phyloP scores from a whole-genome alignment of 2,329 filamentous ascomycete genomes.

The Ceratocystiopsis brevicomis region DNA sequence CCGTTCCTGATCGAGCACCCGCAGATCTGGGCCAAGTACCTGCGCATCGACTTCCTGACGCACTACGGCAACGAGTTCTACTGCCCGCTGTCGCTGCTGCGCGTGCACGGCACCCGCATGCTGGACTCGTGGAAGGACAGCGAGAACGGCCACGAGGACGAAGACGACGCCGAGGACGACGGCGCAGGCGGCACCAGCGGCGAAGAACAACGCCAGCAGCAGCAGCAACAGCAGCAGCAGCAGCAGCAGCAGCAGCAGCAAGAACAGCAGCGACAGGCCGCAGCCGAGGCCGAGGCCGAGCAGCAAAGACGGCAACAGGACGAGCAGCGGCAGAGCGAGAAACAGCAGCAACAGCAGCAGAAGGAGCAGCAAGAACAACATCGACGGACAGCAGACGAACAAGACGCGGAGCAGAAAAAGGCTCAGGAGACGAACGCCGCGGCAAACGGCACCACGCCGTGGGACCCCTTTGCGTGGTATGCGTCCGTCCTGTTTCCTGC shows the following conservation, averaged over 20 bases:
- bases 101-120: constrained; percentile 92
- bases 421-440: neutral
- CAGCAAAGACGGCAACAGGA: neutral
- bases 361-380: constrained; percentile 10
- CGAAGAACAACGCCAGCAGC: neutral
- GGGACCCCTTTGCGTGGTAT: neutral
- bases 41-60: constrained; percentile 76
- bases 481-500: constrained; percentile 1
- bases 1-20: constrained; percentile 88
- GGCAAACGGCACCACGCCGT: constrained; percentile 1
- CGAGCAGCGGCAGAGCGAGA: neutral
- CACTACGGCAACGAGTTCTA: constrained; percentile 97
- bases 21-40: constrained; percentile 85
- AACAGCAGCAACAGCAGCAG: neutral
- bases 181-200: constrained; percentile 17
- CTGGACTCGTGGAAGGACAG: constrained; percentile 82
- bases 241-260: constrained; percentile 12
- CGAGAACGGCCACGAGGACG: constrained; percentile 46
- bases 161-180: constrained; percentile 32
- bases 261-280: constrained; percentile 5
- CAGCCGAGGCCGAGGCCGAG: neutral
- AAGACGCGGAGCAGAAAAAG: constrained; percentile 14
- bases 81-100: constrained; percentile 75
- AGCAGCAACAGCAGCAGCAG: constrained; percentile 12
- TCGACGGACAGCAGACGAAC: constrained; percentile 1